These are phyloP conservation scores for Linum lewisii DNA, from an alignment of 345 rosid genomes.

Conservation along the genomic window DNA sequence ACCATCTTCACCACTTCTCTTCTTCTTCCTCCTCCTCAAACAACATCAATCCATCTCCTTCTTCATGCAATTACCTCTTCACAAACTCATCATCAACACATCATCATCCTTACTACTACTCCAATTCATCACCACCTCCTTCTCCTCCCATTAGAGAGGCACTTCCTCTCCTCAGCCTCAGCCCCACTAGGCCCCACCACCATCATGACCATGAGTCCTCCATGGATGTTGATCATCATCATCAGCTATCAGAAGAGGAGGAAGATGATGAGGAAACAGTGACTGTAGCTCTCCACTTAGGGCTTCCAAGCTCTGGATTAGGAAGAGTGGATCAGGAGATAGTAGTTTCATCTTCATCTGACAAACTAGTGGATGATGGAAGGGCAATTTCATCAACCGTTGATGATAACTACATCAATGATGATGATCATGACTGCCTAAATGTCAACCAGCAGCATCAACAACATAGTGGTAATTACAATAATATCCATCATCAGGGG, in stretches of 20 bases:
- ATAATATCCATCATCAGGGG: not conserved
- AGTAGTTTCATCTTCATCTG: slow-evolving; percentile 15
- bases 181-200: slow-evolving; percentile 42
- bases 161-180: slow-evolving; percentile 77
- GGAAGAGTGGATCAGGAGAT: too few species aligned
- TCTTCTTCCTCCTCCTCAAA: slow-evolving; percentile 19
- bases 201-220: too few species aligned
- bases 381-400: slow-evolving; percentile 5
- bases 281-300: slow-evolving; percentile 76
- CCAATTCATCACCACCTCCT: slow-evolving; percentile 25
- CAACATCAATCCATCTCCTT: slow-evolving; percentile 11
- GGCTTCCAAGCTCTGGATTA: slow-evolving; percentile 63
- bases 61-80: slow-evolving; percentile 14
- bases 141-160: slow-evolving; percentile 83
- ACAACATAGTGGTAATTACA: not conserved
- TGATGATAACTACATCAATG: slow-evolving; percentile 16
- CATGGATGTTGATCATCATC: slow-evolving; percentile 21
- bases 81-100: slow-evolving; percentile 12
- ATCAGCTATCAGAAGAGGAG: slow-evolving; percentile 12
- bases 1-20: slow-evolving; percentile 32
- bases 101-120: slow-evolving; percentile 9
- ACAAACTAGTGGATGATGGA: too few species aligned
- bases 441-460: slow-evolving; percentile 12
- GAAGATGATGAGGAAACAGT: slow-evolving; percentile 36
- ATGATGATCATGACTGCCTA: slow-evolving; percentile 21